Evolutionary conservation across 805 yeast species (phyloP), one percentile per base, ranked within the genome.

Genomic region (Scheffersomyces coipomensis): DNA sequence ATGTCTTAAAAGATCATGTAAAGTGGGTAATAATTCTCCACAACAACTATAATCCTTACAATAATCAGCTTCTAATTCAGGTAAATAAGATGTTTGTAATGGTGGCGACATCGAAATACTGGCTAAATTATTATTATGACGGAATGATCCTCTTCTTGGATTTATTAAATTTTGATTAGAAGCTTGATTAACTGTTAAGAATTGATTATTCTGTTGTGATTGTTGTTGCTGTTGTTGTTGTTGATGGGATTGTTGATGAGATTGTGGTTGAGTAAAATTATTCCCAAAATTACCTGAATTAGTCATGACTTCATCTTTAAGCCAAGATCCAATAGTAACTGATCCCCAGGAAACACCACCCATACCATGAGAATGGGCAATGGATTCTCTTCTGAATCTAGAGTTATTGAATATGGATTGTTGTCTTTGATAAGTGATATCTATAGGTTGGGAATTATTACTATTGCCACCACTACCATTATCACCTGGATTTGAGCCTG

Each of bases 281-380:
- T 27, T 27, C 5, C 15, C 24, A 19, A 25, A n/a, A 25, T 42
- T 39, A 6, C 36, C 32, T 3, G 42, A 37, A 21, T 21, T 21
- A 68, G 84, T 76, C 80, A 85, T 74, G 15, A 85, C 91, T 56
- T 91, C 99, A 60, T 91, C 98, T 56, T 89, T 85, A 18, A 91
- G 71, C 99, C 99, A 91, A 12, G 93, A 83, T 11, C 97, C 97
- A 22, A 91, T 89, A 19, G 95, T 85, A 41, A 90, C 80, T 2
- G 96, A 89, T 17, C 98, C 98, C 97, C 97, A 91, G 7, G 95
- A 84, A 24, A 91, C 86, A 34, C 98, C 99, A 32, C 98, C 98
- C 83, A 93, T 87, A 9, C 98, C 98, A 59, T 88, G 96, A 2
- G 96, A 85, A 60, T 91, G 98, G 22, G 97, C 97, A 42, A 93